Evolutionary conservation across 140 eudicot species (phyloP).

Genomic region (Erigeron philadelphicus): DNA sequence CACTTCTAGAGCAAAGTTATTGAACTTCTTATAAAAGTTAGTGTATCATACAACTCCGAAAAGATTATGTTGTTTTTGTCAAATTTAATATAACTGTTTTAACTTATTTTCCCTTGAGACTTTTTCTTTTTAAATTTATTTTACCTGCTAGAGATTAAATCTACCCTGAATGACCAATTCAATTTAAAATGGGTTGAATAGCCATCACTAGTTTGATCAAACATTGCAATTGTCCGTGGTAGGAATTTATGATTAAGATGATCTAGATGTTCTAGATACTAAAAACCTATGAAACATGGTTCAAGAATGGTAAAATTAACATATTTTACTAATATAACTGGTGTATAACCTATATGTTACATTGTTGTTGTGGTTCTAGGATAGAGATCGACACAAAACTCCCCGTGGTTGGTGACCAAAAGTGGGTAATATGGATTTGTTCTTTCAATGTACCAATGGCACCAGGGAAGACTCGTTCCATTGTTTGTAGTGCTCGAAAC

Average conservation of each 20-base stretch:
- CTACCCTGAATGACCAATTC: neutral
- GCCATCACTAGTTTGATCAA: neutral
- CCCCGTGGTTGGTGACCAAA: constrained; percentile 91
- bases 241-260: neutral
- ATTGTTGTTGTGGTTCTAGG: constrained; percentile 38
- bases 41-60: neutral
- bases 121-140: neutral
- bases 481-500: constrained; percentile 89
- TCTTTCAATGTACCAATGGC: constrained; percentile 97
- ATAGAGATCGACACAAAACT: constrained; percentile 85
- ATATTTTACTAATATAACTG: neutral
- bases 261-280: neutral
- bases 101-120: neutral
- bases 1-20: neutral
- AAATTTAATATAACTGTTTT: too few species aligned
- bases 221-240: neutral
- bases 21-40: neutral
- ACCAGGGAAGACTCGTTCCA: constrained; percentile 96
- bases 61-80: neutral
- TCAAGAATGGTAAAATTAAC: neutral
- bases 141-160: neutral
- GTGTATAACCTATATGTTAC: neutral
- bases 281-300: neutral
- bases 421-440: constrained; percentile 96
- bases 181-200: neutral